phyloP scores from a whole-genome alignment of 176 grass and related monocot species.

The Phoenix dactylifera region DNA sequence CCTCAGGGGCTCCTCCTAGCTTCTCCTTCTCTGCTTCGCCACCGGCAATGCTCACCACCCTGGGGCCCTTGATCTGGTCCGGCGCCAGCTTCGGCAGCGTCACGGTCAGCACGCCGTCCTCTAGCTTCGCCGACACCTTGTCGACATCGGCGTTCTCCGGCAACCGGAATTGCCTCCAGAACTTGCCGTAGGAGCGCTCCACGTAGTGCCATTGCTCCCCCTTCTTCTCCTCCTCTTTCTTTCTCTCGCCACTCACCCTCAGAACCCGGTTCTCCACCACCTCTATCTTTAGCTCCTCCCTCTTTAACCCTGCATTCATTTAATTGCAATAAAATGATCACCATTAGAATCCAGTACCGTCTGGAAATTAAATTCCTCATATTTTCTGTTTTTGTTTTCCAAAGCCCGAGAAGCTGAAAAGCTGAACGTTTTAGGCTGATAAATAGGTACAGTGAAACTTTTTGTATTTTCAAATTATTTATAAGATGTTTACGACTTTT shows the following conservation, averaged over 20 bases:
- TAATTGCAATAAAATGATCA: no score
- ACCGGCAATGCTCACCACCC: constrained; percentile 43
- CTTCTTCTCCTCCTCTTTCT: constrained; percentile 36
- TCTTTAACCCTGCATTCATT: constrained; percentile 30
- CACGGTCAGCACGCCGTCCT: constrained; percentile 55
- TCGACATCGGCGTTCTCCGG: constrained; percentile 77
- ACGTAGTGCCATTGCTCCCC: constrained; percentile 72
- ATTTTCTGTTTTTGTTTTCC: no score
- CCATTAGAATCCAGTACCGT: no score
- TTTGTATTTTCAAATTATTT: no score
- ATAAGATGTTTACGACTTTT: no score
- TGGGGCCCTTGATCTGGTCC: constrained; percentile 67
- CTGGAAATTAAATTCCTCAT: no score
- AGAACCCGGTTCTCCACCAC: constrained; percentile 72
- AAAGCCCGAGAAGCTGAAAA: no score
- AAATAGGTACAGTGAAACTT: no score
- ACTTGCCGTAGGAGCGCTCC: constrained; percentile 70
- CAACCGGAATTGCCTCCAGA: constrained; percentile 89
- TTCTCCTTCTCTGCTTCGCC: constrained; percentile 27
- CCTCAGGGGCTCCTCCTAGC: neutral
- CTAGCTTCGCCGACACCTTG: constrained; percentile 37
- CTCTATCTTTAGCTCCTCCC: constrained; percentile 69
- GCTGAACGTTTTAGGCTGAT: no score
- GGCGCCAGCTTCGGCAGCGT: constrained; percentile 53
- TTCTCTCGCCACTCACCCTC: constrained; percentile 76